Base-by-base conservation (phyloP, 164 flowering plant genomes). In the Kingdonia uniflora region DNA sequence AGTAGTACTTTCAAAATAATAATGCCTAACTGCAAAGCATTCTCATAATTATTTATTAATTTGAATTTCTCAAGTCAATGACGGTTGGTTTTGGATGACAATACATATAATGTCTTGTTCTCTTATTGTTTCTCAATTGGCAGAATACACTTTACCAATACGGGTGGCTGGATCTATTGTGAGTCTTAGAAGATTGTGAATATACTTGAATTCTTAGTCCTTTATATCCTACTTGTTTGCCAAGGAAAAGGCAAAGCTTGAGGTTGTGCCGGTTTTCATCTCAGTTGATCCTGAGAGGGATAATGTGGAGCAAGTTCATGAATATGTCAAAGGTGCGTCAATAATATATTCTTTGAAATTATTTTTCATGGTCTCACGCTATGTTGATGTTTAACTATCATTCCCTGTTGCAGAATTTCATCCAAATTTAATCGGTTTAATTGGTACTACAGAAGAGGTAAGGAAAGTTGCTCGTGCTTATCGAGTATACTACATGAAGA, bases 251-350 rank as follows among this genome's bases (percentile, higher is more conserved):
- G 68, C 81, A 12, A 80, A 82, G 22, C 40, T 84, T 47, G 91
- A 85, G 40, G 59, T 92, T 53, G 87, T 84, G 39, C 95, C 95
- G 6, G 73, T 88, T 42, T 92, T 92, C 68, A 88, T 88, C 44
- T 84, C 96, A 54, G 94, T 92, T 49, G 98, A 92, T 78, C 98
- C 98, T 22, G 98, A 92, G 71, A 80, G 98, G 73, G 98, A 88
- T 62, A 84, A 74, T 15, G 91, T 84, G 66, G 89, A 85, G 73
- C 98, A 92, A 76, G 94, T 92, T 17, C 59, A 74, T 14, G 95
- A 80, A 63, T 88, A 92, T 66, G 82, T 92, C 43, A 77, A 80
- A 86, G 98, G 98, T 92, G 58, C 24, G n/a, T n/a, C 44, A 51
- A 19, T 10, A 10, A 22, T 19, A 37, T 26, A n/a, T 40, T 23